Evolutionary conservation across 1,284 basidiomycete genomes (phyloP).

Genomic region (Cryptococcus floricola): DNA sequence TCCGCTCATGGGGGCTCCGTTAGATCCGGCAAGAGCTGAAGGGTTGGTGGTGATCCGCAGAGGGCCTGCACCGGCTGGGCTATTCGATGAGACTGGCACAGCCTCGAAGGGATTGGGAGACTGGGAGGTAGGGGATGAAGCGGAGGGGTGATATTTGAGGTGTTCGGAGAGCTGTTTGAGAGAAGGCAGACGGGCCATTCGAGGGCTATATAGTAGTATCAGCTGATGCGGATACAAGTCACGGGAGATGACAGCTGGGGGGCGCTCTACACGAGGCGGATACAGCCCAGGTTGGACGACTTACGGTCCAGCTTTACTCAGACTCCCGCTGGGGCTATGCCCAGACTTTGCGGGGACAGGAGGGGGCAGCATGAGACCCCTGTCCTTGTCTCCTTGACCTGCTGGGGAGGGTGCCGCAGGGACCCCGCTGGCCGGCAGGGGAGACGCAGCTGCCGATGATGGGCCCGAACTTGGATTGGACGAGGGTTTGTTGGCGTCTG

Average conservation of each 20-base stretch:
- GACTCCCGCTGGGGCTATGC: neutral
- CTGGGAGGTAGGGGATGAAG: conserved; percentile 8
- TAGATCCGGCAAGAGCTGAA: conserved; percentile 58
- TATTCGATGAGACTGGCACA: conserved; percentile 56
- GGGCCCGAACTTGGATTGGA: neutral
- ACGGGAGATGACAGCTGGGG: neutral
- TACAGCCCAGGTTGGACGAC: neutral
- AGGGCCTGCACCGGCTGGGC: conserved; percentile 61
- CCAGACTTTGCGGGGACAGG: conserved; percentile 15
- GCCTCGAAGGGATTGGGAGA: conserved; percentile 47
- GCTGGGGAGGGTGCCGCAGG: neutral
- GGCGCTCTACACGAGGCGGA: neutral
- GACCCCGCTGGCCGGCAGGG: conserved; percentile 2
- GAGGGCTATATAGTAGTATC: conserved; percentile 7
- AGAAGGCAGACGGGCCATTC: conserved; percentile 37
- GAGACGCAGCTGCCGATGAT: neutral
- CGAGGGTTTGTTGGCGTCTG: neutral
- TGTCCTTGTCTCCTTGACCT: conserved; percentile 3
- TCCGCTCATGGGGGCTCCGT: neutral
- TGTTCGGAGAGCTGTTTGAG: conserved; percentile 35
- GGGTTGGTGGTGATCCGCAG: conserved; percentile 56
- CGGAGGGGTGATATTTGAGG: conserved; percentile 14
- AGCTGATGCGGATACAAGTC: neutral
- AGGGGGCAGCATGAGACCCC: conserved; percentile 21
- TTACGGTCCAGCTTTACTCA: neutral